These are phyloP conservation scores for Aspergillus texensis DNA, from an alignment of 2,329 filamentous ascomycete genomes.

Conservation along the genomic window DNA sequence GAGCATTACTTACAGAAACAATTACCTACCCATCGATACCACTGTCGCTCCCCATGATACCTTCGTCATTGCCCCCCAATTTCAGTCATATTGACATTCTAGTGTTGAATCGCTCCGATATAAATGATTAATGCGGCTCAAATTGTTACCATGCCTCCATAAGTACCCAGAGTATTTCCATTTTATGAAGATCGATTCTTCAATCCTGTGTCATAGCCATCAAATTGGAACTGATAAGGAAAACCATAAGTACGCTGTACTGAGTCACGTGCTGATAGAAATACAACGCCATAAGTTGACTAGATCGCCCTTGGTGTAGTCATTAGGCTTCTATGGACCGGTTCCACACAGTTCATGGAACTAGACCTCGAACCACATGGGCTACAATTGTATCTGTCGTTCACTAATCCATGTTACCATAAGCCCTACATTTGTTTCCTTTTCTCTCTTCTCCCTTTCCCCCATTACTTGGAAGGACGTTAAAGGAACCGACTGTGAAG, in stretches of 20 bases:
- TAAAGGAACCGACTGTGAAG: not conserved
- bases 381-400: not conserved
- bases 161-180: not conserved
- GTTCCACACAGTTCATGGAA: not conserved
- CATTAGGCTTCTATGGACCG: not conserved
- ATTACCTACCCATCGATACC: not conserved
- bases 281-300: not conserved
- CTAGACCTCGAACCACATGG: not conserved
- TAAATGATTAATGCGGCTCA: not conserved
- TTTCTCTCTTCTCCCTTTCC: not conserved
- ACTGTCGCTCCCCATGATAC: not conserved
- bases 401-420: not conserved
- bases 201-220: not conserved
- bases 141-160: not conserved
- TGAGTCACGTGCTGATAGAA: constrained; percentile 23
- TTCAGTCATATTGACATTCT: not conserved
- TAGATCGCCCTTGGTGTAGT: not conserved
- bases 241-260: not conserved
- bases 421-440: not conserved
- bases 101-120: too few relatives aligned
- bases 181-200: not conserved
- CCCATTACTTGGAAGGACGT: not conserved
- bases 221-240: not conserved
- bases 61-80: not conserved
- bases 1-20: not conserved